Evolutionary conservation across 345 rosid species (phyloP), one percentile per base, ranked within the genome.

Genomic region (Aurinia saxatilis): DNA sequence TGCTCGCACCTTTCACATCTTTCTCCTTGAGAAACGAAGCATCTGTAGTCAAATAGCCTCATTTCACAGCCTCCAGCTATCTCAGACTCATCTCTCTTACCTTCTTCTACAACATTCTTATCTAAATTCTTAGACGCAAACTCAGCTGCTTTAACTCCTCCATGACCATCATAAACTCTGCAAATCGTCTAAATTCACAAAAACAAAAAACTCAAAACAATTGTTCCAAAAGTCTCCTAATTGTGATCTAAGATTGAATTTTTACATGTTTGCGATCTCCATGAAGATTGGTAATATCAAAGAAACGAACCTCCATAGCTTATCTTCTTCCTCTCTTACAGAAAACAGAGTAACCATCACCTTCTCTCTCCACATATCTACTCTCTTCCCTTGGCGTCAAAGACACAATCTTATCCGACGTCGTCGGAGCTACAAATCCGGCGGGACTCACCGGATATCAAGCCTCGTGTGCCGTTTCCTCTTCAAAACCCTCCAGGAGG

Each of bases 111-210:
- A 33, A 92, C 83, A 73, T 86, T 86, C 75, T 75, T 92, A 40
- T 81, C 75, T 33, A 92, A 74, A 57, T 86, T 86, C 46, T 75
- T 42, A 7, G 96, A 89, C 0, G 95, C 95, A 30, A 82, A 92
- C 49, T 83, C 90, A 16, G 96, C 92, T 47, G 96, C 98, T 64
- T 82, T 78, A 2, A 71, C 68, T 15, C 96, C 95, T 40, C 96
- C 95, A 45, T 92, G 98, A 59, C 98, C 98, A 63, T 92, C 98
- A 47, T 79, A 92, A 15, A 92, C 75, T 53, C 96, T 93, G 67
- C 83, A 92, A 18, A 88, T 54, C 25, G 89, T 92, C 91, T 91
- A 73, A 55, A 15, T 1, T 17, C 14, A 0, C 42, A 66, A n/a
- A 27, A 0, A 21, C 25, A 33, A 35, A 42, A 59, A 16, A 19